Evolutionary conservation across 208 protist genomes (phyloP).

Genomic region (Trypanosoma cruzi): DNA sequence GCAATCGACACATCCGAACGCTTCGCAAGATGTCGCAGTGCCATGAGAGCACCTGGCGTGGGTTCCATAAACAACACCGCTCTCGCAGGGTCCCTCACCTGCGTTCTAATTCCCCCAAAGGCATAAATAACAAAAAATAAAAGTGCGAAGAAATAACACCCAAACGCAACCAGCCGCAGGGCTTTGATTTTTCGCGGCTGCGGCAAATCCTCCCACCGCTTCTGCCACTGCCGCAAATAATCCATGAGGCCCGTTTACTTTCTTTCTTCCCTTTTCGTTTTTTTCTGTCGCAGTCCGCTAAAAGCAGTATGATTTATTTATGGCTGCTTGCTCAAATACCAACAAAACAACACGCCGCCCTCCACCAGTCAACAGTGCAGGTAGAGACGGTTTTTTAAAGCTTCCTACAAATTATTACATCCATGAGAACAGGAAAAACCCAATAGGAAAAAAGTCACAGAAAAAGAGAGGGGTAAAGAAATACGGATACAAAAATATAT

Average conservation of each 20-base stretch:
- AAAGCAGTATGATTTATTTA: neutral
- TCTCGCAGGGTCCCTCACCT: slow-evolving; percentile 23
- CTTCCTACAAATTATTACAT: neutral
- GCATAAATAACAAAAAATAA: slow-evolving; percentile 75
- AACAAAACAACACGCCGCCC: too few relatives aligned
- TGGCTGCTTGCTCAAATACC: too few relatives aligned
- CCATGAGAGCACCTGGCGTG: slow-evolving; percentile 53
- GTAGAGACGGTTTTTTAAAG: too few relatives aligned
- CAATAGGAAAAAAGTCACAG: neutral
- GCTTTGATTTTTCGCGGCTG: slow-evolving; percentile 77
- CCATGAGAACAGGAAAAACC: neutral
- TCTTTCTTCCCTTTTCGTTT: neutral
- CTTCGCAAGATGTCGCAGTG: slow-evolving; percentile 66
- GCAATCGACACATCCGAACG: slow-evolving; percentile 55
- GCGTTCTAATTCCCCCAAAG: slow-evolving; percentile 61
- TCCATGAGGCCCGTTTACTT: slow-evolving; percentile 37
- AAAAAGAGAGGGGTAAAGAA: too few relatives aligned
- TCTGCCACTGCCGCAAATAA: slow-evolving; percentile 36
- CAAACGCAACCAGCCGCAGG: slow-evolving; percentile 47
- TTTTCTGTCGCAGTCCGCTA: neutral
- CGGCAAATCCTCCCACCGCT: slow-evolving; percentile 47
- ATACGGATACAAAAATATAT: slow-evolving; percentile 18
- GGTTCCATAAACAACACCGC: slow-evolving; percentile 73
- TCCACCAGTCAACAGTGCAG: too few relatives aligned
- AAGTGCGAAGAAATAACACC: slow-evolving; percentile 63